A percentile compares a stretch with the other conserved stretches of the same genome.
phyloP scores from a whole-genome alignment of 106 monocot genomes.

The Ottelia alismoides region DNA sequence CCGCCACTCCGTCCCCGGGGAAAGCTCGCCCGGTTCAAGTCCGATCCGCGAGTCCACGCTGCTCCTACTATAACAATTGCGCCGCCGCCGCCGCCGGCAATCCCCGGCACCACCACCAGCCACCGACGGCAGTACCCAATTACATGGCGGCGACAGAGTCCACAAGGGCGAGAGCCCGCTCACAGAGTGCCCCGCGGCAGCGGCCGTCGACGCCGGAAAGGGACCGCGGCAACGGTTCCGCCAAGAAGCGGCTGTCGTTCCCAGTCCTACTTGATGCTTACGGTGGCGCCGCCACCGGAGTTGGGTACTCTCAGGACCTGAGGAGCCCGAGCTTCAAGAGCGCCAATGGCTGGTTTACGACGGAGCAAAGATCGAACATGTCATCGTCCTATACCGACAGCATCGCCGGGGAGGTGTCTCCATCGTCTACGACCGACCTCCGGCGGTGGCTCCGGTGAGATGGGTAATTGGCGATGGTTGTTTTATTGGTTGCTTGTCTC shows the following conservation, averaged over 20 bases:
- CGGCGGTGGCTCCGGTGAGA: slow-evolving; percentile 57
- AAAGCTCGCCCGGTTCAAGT: slow-evolving; percentile 35
- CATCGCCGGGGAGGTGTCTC: slow-evolving; percentile 48
- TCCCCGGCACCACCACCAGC: too few relatives aligned
- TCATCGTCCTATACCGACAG: slow-evolving; percentile 46
- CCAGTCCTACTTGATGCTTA: slow-evolving; percentile 8
- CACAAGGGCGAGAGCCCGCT: slow-evolving; percentile 50
- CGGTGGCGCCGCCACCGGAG: background rate
- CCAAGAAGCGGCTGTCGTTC: slow-evolving; percentile 61
- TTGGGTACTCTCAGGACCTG: slow-evolving; percentile 27
- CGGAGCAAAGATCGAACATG: slow-evolving; percentile 38
- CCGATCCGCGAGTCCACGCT: slow-evolving; percentile 66
- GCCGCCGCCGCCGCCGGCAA: too few relatives aligned
- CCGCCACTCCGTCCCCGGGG: slow-evolving; percentile 42
- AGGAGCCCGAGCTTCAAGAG: slow-evolving; percentile 78
- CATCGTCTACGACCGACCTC: slow-evolving; percentile 71
- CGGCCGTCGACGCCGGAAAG: slow-evolving; percentile 62
- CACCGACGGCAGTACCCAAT: slow-evolving; percentile 41
- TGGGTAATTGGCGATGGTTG: too few relatives aligned
- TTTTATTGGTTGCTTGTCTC: too few relatives aligned
- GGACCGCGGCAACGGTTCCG: slow-evolving; percentile 18
- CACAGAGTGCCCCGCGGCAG: slow-evolving; percentile 79
- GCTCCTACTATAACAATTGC: too few relatives aligned
- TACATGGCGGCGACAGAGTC: slow-evolving; percentile 89
- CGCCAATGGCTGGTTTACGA: slow-evolving; percentile 36